Conservation (phyloP, 2,329 filamentous ascomycete genomes). For the Talaromyces sp. region DNA sequence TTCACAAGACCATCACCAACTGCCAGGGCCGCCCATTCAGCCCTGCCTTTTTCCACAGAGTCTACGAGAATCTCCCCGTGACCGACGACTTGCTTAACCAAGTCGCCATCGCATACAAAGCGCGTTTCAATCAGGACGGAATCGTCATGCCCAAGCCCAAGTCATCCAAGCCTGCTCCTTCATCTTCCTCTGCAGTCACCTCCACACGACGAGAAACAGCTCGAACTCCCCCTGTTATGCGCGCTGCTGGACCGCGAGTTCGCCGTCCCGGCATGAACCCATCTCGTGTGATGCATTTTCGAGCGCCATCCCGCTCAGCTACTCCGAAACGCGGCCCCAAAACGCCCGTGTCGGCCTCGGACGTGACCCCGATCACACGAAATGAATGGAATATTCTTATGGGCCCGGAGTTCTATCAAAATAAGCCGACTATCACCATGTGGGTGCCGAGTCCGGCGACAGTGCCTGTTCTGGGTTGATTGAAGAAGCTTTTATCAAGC, state of each 20-base stretch:
- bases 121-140: constrained; percentile 29
- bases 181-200: constrained; percentile 5
- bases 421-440: constrained; percentile 29
- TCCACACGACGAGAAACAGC: constrained; percentile 8
- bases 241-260: constrained; percentile 18
- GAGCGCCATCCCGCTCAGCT: constrained; percentile 5
- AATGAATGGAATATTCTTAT: constrained; percentile 39
- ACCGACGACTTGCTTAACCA: constrained; percentile 29
- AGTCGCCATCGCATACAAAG: constrained; percentile 31
- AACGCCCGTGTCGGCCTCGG: constrained; percentile 36
- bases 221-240: constrained; percentile 6
- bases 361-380: constrained; percentile 38
- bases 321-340: constrained; percentile 27
- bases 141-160: constrained; percentile 26
- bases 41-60: constrained; percentile 37
- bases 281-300: constrained; percentile 11
- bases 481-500: no score
- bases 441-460: constrained; percentile 30
- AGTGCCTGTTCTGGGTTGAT: constrained; percentile 18
- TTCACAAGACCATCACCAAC: constrained; percentile 35
- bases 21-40: constrained; percentile 38
- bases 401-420: constrained; percentile 22
- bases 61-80: constrained; percentile 38
- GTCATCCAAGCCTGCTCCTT: not conserved
- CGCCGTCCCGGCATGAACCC: constrained; percentile 18